phyloP scores from a whole-genome alignment of 2,329 filamentous ascomycete species.

The Colletotrichum abscissum region DNA sequence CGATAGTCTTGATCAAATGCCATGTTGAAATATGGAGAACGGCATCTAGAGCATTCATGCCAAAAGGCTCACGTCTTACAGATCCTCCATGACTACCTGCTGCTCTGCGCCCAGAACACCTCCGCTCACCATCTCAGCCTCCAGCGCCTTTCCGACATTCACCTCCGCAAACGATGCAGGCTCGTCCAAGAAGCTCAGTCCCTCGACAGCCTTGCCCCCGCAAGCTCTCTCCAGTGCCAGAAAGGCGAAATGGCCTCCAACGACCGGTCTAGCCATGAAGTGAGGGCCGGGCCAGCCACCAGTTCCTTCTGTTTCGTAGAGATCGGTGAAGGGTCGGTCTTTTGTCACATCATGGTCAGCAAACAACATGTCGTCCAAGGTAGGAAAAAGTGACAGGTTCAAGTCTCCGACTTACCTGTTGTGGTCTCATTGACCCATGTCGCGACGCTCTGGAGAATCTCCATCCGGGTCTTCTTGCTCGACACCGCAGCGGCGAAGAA shows the following conservation, averaged over 20 bases:
- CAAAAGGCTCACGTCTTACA: not conserved
- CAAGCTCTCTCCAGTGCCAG: conserved; percentile 85
- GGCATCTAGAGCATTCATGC: not conserved
- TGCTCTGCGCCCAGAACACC: conserved; percentile 21
- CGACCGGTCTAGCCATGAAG: conserved; percentile 86
- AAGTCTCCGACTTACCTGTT: conserved; percentile 59
- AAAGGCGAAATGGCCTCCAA: conserved; percentile 88
- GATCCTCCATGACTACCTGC: conserved; percentile 4
- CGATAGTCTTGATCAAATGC: not conserved
- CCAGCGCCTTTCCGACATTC: conserved; percentile 47
- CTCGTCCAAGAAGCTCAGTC: conserved; percentile 62
- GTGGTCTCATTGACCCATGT: conserved; percentile 86
- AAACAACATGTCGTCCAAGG: not conserved
- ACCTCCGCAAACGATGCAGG: conserved; percentile 42
- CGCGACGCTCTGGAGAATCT: conserved; percentile 80
- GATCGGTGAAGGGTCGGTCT: conserved; percentile 82
- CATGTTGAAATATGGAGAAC: not conserved
- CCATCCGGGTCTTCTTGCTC: conserved; percentile 72
- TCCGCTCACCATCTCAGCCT: conserved; percentile 40
- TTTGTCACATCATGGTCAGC: conserved; percentile 11
- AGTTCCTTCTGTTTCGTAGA: conserved; percentile 83
- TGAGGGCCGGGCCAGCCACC: conserved; percentile 79
- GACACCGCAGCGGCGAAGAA: conserved; percentile 88
- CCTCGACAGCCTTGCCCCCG: conserved; percentile 72
- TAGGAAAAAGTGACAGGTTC: too few relatives aligned